Base-by-base conservation (phyloP, 2,329 filamentous ascomycete genomes). In the Ophiostoma angusticollis region DNA sequence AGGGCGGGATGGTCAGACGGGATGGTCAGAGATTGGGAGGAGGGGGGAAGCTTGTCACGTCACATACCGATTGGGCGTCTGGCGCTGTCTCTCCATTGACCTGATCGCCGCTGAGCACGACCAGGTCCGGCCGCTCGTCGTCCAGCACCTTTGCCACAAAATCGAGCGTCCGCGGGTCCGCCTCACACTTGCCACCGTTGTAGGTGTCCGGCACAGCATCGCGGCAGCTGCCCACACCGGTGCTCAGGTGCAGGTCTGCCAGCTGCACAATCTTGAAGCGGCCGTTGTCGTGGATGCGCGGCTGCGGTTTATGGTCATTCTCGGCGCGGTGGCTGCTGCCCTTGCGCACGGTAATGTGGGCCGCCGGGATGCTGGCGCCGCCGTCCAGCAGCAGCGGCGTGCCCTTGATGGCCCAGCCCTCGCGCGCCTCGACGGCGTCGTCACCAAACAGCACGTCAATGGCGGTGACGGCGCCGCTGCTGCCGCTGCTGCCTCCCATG, bases 221-320 rank as follows among this genome's bases (percentile, higher is more conserved):
- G 47, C 91, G 77, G 54, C 91, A 98, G 31, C 62, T 61, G 9
- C 91, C 91, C 5, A 87, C 69, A 9, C 89, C 91, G 3, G 91
- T 98, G 53, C 85, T 89, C 40, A 98, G 63, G 59, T 98, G 91
- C 45, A 96, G 63, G 62, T 98, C 91, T n/a, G 86, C 82, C 40
- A 93, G 68, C 60, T 98, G 91, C 71, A 98, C 77, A 47, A 98
- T 94, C 65, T 96, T 96, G 66, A 96, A 96, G 50, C 81, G 85
- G 22, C 89, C 91, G 55, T 91, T 85, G 45, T 93, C 85, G 31
- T 75, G 73, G 46, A 98, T 84, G 42, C 83, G 75, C 9, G 80
- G 83, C 28, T 75, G 65, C 1, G 83, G 81, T 56, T 80, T 86
- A n/a, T n/a, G n/a, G 52, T 77, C 71, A 25, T 69, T 58, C 47